A percentile compares a stretch with the other conserved stretches of the same genome.
phyloP scores from a whole-genome alignment of 2,329 filamentous ascomycete species.

The Penicillium rolfsii region DNA sequence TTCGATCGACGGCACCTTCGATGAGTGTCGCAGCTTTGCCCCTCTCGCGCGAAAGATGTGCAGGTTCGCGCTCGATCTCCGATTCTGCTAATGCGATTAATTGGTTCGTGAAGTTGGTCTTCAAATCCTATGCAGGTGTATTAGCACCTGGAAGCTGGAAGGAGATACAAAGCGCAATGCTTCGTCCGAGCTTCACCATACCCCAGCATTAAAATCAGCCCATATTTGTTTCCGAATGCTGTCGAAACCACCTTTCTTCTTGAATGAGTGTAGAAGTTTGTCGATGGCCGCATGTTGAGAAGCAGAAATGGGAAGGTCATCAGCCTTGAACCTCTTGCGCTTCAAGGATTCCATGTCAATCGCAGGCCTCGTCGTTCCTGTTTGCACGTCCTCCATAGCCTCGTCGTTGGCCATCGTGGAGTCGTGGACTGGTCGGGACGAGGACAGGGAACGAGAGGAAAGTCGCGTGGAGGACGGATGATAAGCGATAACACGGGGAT shows the following conservation, averaged over 20 bases:
- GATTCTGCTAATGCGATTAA: conserved; percentile 60
- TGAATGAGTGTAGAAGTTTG: conserved; percentile 63
- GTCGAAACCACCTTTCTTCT: conserved; percentile 70
- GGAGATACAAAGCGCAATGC: not conserved
- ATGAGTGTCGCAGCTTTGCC: conserved; percentile 65
- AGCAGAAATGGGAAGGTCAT: conserved; percentile 63
- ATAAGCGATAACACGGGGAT: conserved; percentile 26
- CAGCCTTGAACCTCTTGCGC: conserved; percentile 59
- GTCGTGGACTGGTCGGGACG: conserved; percentile 32
- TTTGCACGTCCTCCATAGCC: conserved; percentile 35
- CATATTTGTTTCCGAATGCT: conserved; percentile 63
- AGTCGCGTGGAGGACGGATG: conserved; percentile 22
- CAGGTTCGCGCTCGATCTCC: conserved; percentile 66
- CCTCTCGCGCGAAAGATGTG: conserved; percentile 63
- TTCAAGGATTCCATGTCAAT: conserved; percentile 41
- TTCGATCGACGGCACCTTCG: conserved; percentile 66
- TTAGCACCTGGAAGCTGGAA: conserved; percentile 17
- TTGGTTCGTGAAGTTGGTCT: conserved; percentile 55
- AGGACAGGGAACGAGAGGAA: conserved; percentile 14
- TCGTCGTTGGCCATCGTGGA: conserved; percentile 39
- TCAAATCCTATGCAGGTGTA: conserved; percentile 51
- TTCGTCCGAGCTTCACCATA: conserved; percentile 37
- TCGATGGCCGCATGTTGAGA: conserved; percentile 63
- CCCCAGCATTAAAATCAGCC: conserved; percentile 60
- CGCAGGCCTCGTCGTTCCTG: conserved; percentile 34